Evolutionary conservation across 2,329 filamentous ascomycete species (phyloP).

Genomic region (Colletotrichum navitas): DNA sequence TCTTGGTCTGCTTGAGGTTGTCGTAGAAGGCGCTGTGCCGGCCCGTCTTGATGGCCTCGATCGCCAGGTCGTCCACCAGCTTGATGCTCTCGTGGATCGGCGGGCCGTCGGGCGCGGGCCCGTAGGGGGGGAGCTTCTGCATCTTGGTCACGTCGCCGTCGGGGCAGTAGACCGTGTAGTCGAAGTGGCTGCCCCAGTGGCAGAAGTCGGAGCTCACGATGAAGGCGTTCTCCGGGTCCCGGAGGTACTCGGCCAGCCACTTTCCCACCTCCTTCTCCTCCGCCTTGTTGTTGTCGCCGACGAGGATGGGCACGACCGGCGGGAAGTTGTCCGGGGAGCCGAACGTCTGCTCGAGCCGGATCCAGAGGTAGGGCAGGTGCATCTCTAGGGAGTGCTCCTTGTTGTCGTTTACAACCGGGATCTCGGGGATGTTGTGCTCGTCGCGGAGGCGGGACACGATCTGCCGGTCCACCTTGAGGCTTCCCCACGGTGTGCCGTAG

Average conservation of each 20-base stretch:
- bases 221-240: conserved; percentile 82
- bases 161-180: conserved; percentile 81
- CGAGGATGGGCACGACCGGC: conserved; percentile 84
- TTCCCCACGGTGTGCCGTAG: conserved; percentile 81
- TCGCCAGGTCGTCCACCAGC: conserved; percentile 82
- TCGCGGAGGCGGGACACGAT: too few species aligned
- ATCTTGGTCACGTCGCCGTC: conserved; percentile 55
- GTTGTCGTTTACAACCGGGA: too few species aligned
- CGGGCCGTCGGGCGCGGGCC: conserved; percentile 54
- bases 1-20: conserved; percentile 78
- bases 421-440: too few species aligned
- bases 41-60: conserved; percentile 86
- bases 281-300: conserved; percentile 77
- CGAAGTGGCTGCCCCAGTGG: conserved; percentile 90
- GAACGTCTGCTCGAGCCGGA: conserved; percentile 71
- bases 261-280: conserved; percentile 78
- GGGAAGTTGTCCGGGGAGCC: conserved; percentile 70
- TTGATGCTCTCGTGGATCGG: conserved; percentile 89
- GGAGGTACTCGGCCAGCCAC: conserved; percentile 82
- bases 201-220: conserved; percentile 96
- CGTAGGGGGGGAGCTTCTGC: conserved; percentile 53
- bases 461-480: too few species aligned
- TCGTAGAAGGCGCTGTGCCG: conserved; percentile 77
- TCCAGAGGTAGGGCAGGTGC: conserved; percentile 94
- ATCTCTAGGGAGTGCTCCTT: conserved; percentile 98